A percentile compares a stretch with the other conserved stretches of the same genome.
Conservation (phyloP, 305 asterid genomes). For the Euphrasia arctica region DNA sequence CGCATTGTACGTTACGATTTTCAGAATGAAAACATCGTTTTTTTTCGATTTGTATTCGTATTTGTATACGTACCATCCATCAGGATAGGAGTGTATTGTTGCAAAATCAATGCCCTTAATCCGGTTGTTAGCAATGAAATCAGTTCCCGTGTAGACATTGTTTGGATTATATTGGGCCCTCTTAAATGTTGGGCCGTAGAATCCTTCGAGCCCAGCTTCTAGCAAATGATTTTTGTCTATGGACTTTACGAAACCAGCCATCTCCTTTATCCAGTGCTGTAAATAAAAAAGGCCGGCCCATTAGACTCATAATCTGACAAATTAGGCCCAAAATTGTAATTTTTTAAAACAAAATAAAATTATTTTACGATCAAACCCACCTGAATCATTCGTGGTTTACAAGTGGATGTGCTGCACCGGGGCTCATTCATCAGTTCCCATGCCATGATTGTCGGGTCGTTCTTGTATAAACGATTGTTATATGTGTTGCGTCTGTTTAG, state of each 20-base stretch:
- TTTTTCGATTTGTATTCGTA: no score
- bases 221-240: constrained; percentile 73
- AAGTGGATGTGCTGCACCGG: constrained; percentile 75
- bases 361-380: constrained; percentile 24
- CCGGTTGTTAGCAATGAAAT: constrained; percentile 68
- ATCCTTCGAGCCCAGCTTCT: constrained; percentile 91
- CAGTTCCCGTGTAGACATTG: constrained; percentile 59
- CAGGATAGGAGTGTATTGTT: constrained; percentile 81
- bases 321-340: not conserved
- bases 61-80: constrained; percentile 55
- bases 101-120: constrained; percentile 75
- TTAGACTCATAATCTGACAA: not conserved
- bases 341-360: no score
- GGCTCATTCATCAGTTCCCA: constrained; percentile 99
- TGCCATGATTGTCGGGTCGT: constrained; percentile 96
- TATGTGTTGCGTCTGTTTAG: constrained; percentile 59
- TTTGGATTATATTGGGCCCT: constrained; percentile 53
- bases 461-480: constrained; percentile 62
- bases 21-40: no score
- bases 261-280: constrained; percentile 81
- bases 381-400: constrained; percentile 78
- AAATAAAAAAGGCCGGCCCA: not conserved
- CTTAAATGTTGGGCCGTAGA: constrained; percentile 47
- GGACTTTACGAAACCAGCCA: constrained; percentile 77
- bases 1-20: no score